Percentiles rank a stretch among this genome's conserved stretches.
phyloP scores from a whole-genome alignment of 2,329 filamentous ascomycete species.

The Ceratocystiopsis brevicomis region DNA sequence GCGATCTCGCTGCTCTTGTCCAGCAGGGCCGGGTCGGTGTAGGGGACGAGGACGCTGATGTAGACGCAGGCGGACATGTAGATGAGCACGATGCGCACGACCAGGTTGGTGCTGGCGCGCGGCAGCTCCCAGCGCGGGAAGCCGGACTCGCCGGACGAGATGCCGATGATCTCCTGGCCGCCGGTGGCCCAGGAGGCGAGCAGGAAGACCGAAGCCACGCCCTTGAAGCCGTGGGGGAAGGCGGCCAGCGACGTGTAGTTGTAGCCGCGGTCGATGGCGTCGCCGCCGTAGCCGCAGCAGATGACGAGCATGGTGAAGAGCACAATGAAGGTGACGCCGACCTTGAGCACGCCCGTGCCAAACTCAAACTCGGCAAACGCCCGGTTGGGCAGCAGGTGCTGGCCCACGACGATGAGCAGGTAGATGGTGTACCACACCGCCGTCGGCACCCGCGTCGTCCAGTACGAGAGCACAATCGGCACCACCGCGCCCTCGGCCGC shows the following conservation, averaged over 20 bases:
- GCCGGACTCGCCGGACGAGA: slow-evolving; percentile 60
- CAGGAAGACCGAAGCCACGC: slow-evolving; percentile 58
- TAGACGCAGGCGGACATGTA: slow-evolving; percentile 70
- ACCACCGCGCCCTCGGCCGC: slow-evolving; percentile 77
- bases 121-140: slow-evolving; percentile 68
- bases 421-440: slow-evolving; percentile 52
- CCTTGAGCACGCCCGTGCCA: slow-evolving; percentile 69
- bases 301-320: slow-evolving; percentile 76
- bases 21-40: slow-evolving; percentile 45
- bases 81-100: slow-evolving; percentile 84
- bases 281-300: slow-evolving; percentile 60
- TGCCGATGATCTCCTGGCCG: slow-evolving; percentile 56
- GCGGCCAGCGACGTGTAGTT: slow-evolving; percentile 70
- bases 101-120: slow-evolving; percentile 79
- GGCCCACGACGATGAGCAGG: slow-evolving; percentile 61
- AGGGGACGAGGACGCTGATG: slow-evolving; percentile 67
- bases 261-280: slow-evolving; percentile 59
- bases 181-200: slow-evolving; percentile 60
- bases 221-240: slow-evolving; percentile 68
- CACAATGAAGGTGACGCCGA: slow-evolving; percentile 71
- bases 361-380: slow-evolving; percentile 89
- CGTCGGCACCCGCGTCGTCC: slow-evolving; percentile 45
- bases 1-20: slow-evolving; percentile 30
- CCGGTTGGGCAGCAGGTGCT: slow-evolving; percentile 71
- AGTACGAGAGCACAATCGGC: slow-evolving; percentile 67